Percentiles rank a stretch among this genome's conserved stretches.
Conservation (phyloP, 371 early-diverging fungal species). For the Paraphysoderma sedebokerense region DNA sequence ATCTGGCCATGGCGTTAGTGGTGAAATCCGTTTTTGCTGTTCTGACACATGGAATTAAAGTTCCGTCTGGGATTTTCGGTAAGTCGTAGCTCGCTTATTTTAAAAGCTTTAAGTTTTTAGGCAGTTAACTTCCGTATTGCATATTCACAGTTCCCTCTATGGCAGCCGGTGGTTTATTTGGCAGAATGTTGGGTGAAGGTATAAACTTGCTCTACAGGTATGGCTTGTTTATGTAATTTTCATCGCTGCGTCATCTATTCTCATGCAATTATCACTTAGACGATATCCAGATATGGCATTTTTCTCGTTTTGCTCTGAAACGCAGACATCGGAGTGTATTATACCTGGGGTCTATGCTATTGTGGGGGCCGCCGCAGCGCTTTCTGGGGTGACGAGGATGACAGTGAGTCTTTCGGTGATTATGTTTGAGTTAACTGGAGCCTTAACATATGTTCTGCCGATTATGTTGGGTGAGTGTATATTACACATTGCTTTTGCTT, state of each 20-base stretch:
- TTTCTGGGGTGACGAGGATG: conserved; percentile 66
- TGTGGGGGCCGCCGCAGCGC: conserved; percentile 82
- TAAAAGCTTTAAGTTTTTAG: too few species aligned
- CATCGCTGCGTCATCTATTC: too few species aligned
- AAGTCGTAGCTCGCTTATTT: neutral
- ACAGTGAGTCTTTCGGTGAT: conserved; percentile 51
- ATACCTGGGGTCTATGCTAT: conserved; percentile 90
- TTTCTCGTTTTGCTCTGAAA: too few species aligned
- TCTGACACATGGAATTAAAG: conserved; percentile 55
- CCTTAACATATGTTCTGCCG: conserved; percentile 75
- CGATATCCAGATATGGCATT: too few species aligned
- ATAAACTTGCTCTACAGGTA: conserved; percentile 42
- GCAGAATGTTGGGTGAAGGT: conserved; percentile 76
- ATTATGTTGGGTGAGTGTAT: too few species aligned
- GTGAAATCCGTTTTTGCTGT: conserved; percentile 46
- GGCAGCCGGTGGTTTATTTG: conserved; percentile 78
- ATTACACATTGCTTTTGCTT: too few species aligned
- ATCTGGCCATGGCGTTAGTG: conserved; percentile 38
- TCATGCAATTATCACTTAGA: too few species aligned
- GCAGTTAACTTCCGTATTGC: conserved; percentile 61
- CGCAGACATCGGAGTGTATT: too few species aligned
- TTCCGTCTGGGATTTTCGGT: conserved; percentile 2
- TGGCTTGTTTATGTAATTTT: too few species aligned
- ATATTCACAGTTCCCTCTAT: conserved; percentile 83
- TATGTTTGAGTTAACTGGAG: conserved; percentile 94